Base-by-base conservation (phyloP, 2,329 filamentous ascomycete genomes). In the Didymosphaeria variabile region DNA sequence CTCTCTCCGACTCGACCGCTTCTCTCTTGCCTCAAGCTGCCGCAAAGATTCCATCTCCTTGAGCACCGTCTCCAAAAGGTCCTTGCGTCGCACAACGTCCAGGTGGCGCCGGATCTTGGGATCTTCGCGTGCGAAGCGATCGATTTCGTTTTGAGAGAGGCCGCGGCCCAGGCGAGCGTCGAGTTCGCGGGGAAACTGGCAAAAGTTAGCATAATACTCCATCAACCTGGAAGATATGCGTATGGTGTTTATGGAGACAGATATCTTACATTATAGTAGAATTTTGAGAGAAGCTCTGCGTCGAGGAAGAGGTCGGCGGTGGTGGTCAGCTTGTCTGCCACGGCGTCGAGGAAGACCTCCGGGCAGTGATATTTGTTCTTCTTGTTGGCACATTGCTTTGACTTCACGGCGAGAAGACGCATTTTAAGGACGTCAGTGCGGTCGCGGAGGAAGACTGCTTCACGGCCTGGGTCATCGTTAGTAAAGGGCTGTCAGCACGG, bases 261-360 rank as follows among this genome's bases (percentile, higher is more conserved):
- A 21, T 15, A 32, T 26, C 75, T 66, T 71, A 79, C 77, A 75
- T 95, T 93, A 81, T 97, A 97, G 82, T 97, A 97, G 77, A 98
- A 99, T 74, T 99, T 97, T 1, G 92, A 94, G 19, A 99, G 87
- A 21, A 99, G 86, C 81, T 99, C 96, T 12, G 98, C 95, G 73
- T 99, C 97, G 32, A 99, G 86, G 84, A 99, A 99, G 0, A 99
- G 87, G 9, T 99, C 95, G 2, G 95, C 94, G 0, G 95, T 99
- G 1, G 93, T 91, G 3, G 94, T 96, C 52, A 99, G 87, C 80
- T 98, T 98, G 68, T 94, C 92, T 1, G 95, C 94, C 1, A 97
- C 95, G 3, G 96, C 93, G 72, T 99, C 94, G n/a, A 99, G 88
- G 83, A 99, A 99, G 17, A 99, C 88, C 77, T 99, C 95, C 0